These are phyloP conservation scores for Paracoccidioides brasiliensis DNA, from an alignment of 2,329 filamentous ascomycete species.

Conservation along the genomic window DNA sequence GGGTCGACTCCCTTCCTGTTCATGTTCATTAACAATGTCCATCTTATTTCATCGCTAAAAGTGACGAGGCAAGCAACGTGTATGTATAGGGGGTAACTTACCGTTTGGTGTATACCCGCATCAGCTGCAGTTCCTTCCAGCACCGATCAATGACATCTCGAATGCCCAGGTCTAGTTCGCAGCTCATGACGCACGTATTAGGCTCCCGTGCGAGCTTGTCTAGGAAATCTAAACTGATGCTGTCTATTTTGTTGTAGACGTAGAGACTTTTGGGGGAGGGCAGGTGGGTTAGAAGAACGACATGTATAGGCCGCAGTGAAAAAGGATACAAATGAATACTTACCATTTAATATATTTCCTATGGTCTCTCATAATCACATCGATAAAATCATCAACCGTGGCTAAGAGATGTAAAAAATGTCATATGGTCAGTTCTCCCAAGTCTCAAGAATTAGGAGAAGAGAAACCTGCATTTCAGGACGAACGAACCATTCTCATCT, in stretches of 20 bases:
- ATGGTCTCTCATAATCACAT: constrained; percentile 98
- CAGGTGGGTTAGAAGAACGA: neutral
- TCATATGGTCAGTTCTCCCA: constrained; percentile 1
- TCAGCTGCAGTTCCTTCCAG: constrained; percentile 83
- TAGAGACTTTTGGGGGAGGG: constrained; percentile 50
- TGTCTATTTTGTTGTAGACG: constrained; percentile 99
- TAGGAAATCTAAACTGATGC: constrained; percentile 82
- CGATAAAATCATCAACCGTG: constrained; percentile 96
- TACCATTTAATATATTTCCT: constrained; percentile 82
- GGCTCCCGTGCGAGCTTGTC: constrained; percentile 86
- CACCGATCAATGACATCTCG: constrained; percentile 87
- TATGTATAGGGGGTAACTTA: constrained; percentile 14
- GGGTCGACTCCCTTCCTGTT: constrained; percentile 74
- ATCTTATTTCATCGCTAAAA: too few species aligned
- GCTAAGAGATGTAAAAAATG: constrained; percentile 32
- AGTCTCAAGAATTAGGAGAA: neutral
- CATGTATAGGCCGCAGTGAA: neutral
- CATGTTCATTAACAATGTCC: neutral
- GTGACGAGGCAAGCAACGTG: neutral
- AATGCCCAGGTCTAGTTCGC: constrained; percentile 87
- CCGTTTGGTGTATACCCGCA: constrained; percentile 87
- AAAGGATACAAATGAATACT: constrained; percentile 21
- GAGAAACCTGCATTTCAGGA: neutral
- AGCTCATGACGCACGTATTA: constrained; percentile 92
- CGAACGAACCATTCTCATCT: constrained; percentile 63